These are phyloP conservation scores for Ceratocystis cubensis DNA, from an alignment of 2,329 filamentous ascomycete genomes.

Conservation along the genomic window DNA sequence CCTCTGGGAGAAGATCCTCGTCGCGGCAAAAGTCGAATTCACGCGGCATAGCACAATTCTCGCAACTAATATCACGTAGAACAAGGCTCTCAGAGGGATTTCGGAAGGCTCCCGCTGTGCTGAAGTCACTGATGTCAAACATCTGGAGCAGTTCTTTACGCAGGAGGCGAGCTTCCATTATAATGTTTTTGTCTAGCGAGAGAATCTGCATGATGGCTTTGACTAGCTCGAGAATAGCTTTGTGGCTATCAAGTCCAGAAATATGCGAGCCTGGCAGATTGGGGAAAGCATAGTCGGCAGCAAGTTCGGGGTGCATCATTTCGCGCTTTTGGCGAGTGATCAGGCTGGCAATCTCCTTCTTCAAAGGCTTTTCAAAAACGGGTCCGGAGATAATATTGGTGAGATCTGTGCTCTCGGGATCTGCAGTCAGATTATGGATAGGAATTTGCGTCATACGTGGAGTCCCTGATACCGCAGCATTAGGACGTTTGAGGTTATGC, in stretches of 20 bases:
- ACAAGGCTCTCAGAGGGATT: conserved; percentile 70
- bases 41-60: conserved; percentile 76
- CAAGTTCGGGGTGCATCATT: conserved; percentile 76
- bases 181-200: conserved; percentile 79
- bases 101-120: conserved; percentile 69
- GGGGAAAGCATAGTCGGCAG: conserved; percentile 77
- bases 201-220: conserved; percentile 90
- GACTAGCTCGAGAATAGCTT: conserved; percentile 61
- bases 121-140: conserved; percentile 93
- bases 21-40: conserved; percentile 91
- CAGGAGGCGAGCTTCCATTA: conserved; percentile 72
- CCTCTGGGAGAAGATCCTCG: conserved; percentile 57
- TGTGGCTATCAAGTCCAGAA: conserved; percentile 22
- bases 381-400: conserved; percentile 58
- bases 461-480: conserved; percentile 30
- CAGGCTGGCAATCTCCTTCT: conserved; percentile 74
- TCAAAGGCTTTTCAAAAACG: conserved; percentile 74
- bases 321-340: conserved; percentile 78
- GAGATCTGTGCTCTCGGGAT: conserved; percentile 36
- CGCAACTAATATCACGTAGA: conserved; percentile 67
- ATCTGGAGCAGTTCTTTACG: conserved; percentile 79
- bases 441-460: conserved; percentile 47
- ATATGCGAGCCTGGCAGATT: conserved; percentile 58
- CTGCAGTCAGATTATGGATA: conserved; percentile 45
- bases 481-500: conserved; percentile 69